These are phyloP conservation scores for Aspergillus tanneri DNA, from an alignment of 2,329 filamentous ascomycete genomes.

Conservation along the genomic window DNA sequence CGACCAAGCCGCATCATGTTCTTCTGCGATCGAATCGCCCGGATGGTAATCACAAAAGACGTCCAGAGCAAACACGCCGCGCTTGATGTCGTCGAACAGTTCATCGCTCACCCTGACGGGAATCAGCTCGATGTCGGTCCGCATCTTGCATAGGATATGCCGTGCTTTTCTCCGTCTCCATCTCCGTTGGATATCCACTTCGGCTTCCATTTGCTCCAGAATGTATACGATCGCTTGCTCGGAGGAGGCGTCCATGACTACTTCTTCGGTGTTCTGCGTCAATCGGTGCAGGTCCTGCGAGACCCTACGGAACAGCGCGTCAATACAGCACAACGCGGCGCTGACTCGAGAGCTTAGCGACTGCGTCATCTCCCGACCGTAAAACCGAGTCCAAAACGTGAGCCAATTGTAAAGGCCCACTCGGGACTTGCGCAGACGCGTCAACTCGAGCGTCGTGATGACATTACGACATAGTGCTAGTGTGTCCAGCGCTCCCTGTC, in stretches of 20 bases:
- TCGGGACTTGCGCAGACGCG: constrained; percentile 31
- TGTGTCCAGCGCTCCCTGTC: constrained; percentile 24
- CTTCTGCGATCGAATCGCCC: constrained; percentile 28
- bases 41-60: constrained; percentile 33
- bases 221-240: constrained; percentile 23
- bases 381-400: constrained; percentile 31
- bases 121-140: constrained; percentile 26
- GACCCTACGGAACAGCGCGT: constrained; percentile 27
- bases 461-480: constrained; percentile 28
- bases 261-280: constrained; percentile 21
- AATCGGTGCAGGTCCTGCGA: constrained; percentile 27
- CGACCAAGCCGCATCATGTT: constrained; percentile 19
- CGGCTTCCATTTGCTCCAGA: constrained; percentile 28
- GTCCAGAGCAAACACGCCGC: constrained; percentile 32
- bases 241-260: constrained; percentile 18
- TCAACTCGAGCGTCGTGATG: constrained; percentile 30
- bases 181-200: constrained; percentile 22
- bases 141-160: constrained; percentile 24
- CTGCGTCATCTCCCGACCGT: constrained; percentile 21
- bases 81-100: constrained; percentile 32
- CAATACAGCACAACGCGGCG: constrained; percentile 20
- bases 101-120: constrained; percentile 30
- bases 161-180: constrained; percentile 25
- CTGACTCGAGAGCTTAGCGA: constrained; percentile 17
- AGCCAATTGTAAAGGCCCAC: constrained; percentile 29